Conservation (phyloP, 768 basidiomycete genomes). For the Coprinopsis cinerea region DNA sequence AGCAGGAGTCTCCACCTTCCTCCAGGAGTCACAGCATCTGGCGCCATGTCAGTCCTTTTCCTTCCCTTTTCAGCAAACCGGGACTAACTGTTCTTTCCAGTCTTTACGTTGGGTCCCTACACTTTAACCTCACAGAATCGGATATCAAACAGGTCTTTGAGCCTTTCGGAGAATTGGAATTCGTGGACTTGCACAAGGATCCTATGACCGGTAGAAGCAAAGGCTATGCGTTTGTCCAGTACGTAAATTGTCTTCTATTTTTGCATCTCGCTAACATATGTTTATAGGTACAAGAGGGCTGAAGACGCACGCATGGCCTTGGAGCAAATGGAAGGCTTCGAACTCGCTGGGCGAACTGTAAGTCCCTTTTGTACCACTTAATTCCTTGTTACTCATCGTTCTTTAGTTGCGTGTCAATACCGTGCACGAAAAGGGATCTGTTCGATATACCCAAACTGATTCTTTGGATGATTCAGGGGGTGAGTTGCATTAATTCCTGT, state of each 20-base stretch:
- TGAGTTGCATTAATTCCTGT: conserved; percentile 22
- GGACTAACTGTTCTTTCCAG: conserved; percentile 30
- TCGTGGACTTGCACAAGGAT: conserved; percentile 96
- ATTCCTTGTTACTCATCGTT: conserved; percentile 3
- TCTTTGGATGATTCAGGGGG: conserved; percentile 88
- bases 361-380: conserved; percentile 21
- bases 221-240: conserved; percentile 98
- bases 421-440: conserved; percentile 85
- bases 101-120: conserved; percentile 93
- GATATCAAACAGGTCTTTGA: conserved; percentile 99
- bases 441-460: conserved; percentile 69
- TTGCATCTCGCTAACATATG: not conserved
- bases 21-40: conserved; percentile 76
- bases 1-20: conserved; percentile 73
- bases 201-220: conserved; percentile 93
- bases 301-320: conserved; percentile 96
- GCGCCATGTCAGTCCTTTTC: conserved; percentile 65
- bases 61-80: conserved; percentile 1
- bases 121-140: conserved; percentile 94
- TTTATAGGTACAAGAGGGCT: conserved; percentile 71
- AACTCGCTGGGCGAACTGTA: conserved; percentile 91
- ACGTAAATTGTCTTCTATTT: conserved; percentile 20
- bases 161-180: conserved; percentile 96
- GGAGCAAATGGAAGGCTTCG: conserved; percentile 99
- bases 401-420: conserved; percentile 81